Evolutionary conservation across 495 filamentous ascomycete genomes (phyloP), one percentile per base, ranked within the genome.

Genomic region (Daldinia decipiens): DNA sequence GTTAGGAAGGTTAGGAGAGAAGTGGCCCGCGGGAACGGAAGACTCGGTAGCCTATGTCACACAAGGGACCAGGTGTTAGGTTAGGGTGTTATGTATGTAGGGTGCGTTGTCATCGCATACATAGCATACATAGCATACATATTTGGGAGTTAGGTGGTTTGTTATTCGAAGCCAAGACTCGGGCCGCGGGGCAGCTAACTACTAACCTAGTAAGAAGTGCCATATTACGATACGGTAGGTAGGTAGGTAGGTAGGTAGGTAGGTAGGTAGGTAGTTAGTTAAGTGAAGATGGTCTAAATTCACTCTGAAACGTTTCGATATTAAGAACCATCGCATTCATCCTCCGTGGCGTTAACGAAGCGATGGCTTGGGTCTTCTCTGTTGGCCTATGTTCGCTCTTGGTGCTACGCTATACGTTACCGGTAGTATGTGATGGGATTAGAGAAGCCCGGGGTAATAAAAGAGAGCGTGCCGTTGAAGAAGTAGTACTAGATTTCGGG

Each of bases 91-190:
- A 43, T 32, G 31, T 59, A 43, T 67, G 56, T 61, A 68, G 56
- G 62, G 58, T 69, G 70, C 51, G 70, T 62, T 73, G 70, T 73
- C 65, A 66, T 62, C 70, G 65, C 70, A 73, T 67, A 58, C 11
- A 34, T 11, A 36, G n/a, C n/a, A n/a, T n/a, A n/a, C 32, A 36
- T 36, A 36, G 34, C 34, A 36, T 68, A 57, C 60, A 71, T 59
- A 38, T 62, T 72, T 47, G 32, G 29, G 51, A 13, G 52, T 17
- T 69, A 8, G 52, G 13, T 69, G 34, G 34, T 13, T 34, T 59
- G 65, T 66, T 53, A 62, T 58, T 72, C 58, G 51, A 63, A 53
- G 50, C 26, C 24, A 53, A 53, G 27, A 31, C 50, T 15, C 26
- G 24, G 50, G 1, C 24, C 50, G 50, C 38, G 27, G 58, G 59